phyloP scores from a whole-genome alignment of 75 land plant species.

The Azolla pinnata region DNA sequence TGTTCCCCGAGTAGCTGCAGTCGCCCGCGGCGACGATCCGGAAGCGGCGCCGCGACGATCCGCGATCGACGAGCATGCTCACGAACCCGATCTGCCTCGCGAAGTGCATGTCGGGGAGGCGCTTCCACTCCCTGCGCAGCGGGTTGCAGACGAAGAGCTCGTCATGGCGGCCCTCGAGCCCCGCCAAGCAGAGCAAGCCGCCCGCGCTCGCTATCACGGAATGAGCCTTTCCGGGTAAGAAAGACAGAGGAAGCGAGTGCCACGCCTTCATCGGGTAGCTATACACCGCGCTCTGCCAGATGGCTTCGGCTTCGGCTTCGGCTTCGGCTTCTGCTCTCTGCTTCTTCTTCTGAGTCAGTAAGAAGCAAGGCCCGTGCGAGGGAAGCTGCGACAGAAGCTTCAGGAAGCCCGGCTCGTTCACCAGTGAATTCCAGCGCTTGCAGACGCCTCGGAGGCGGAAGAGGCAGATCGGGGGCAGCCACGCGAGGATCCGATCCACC shows the following conservation, averaged over 20 bases:
- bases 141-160: conserved; percentile 59
- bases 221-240: conserved; percentile 52
- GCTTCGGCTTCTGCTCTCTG: too few species aligned
- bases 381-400: conserved; percentile 46
- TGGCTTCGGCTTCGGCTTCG: too few species aligned
- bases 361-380: conserved; percentile 66
- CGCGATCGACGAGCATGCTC: conserved; percentile 45
- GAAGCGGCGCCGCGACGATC: conserved; percentile 32
- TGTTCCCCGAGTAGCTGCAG: conserved; percentile 37
- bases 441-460: conserved; percentile 57
- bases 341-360: conserved; percentile 50
- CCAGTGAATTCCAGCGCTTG: conserved; percentile 52
- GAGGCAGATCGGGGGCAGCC: conserved; percentile 50
- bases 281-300: conserved; percentile 44
- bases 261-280: conserved; percentile 50
- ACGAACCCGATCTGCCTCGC: conserved; percentile 48
- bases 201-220: conserved; percentile 75
- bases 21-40: conserved; percentile 55
- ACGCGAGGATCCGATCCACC: conserved; percentile 42
- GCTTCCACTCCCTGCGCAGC: conserved; percentile 43
- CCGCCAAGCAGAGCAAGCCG: conserved; percentile 59
- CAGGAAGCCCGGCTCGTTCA: conserved; percentile 46
- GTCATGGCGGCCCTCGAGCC: conserved; percentile 43
- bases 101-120: conserved; percentile 56
- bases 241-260: conserved; percentile 50